Evolutionary conservation across 257 asterid species (phyloP), one percentile per base, ranked within the genome.

Genomic region (Jacaranda copaia): DNA sequence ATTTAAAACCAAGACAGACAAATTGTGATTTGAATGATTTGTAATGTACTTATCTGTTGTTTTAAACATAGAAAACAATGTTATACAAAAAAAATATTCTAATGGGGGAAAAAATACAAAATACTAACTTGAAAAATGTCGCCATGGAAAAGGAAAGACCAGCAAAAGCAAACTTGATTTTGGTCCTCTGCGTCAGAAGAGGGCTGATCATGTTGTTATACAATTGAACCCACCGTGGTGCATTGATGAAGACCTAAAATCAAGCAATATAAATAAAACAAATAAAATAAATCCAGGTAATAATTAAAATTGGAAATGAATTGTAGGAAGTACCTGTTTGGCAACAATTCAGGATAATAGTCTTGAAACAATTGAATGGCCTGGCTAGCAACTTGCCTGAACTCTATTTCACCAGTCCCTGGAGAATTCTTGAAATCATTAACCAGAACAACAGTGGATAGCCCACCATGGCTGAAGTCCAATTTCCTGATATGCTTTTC

Each of bases 181-280:
- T 79, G 19, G 84, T 79, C 66, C 80, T 77, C 19, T 74, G 80
- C 8, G 85, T 81, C 71, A 86, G 19, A 51, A 86, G 79, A 49
- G 90, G 86, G 68, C 85, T 81, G 4, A 81, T 86, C 85, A 86
- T 73, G 32, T 49, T 70, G 74, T 64, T 64, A n/a, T n/a, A n/a
- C 65, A 79, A n/a, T n/a, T n/a, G 56, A 16, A 80, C 90, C 88
- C 88, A 77, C 86, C 84, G 77, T 51, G 88, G 90, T 4, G 79
- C 81, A 68, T 86, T 86, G 48, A 83, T 81, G 76, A 83, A 80
- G 35, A 83, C 85, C 84, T 77, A 43, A 39, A 65, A 6, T 1
- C 38, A 76, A 10, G 2, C 0, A 3, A n/a, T 16, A 8, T 59
- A 56, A 58, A 53, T 19, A n/a, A n/a, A n/a, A 35, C 39, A 20